Base-by-base conservation (phyloP, 106 monocot genomes). In the Dendrobium officinale region DNA sequence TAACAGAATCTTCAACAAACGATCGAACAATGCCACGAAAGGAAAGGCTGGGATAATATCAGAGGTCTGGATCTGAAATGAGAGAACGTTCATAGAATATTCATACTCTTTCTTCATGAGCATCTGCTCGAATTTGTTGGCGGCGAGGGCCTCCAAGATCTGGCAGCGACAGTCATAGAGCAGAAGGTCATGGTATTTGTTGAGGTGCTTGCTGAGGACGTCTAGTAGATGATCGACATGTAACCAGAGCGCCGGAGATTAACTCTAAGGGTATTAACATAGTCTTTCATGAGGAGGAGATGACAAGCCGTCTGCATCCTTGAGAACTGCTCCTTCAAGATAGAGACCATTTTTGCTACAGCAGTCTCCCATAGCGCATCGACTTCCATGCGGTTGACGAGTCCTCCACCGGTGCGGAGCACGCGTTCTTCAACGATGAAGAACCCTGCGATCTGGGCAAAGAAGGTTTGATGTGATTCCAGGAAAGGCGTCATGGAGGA, bases 41-140 rank as follows among this genome's bases (percentile, higher is more conserved):
- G 99, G 99, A 84, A 99, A 99, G 0, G 99, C 99, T 0, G 99
- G 99, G 42, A 82, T 77, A 54, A 99, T 99, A 40, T 99, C 99
- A 1, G 93, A 88, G 9, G 93, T 87, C 85, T 99, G 99, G 61
- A 99, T 84, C 83, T 91, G 92, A 83, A 99, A 99, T 19, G 95
- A 86, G 31, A 93, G 87, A 8, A 99, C 95, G 59, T 99, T 99
- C 99, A 99, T 99, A 29, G 95, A 95, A 78, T 99, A 99, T 82
- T 99, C 99, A 72, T 99, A 99, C 82, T 99, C 99, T 81, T 99
- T 99, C 82, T 87, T 95, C 99, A 99, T 95, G 54, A 99, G 79
- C 95, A 99, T 93, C 78, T 93, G 99, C 78, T 93, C 90, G 42
- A 91, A 88, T 55, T 89, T 87, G 80, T 99, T 95, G 4, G 99